These are phyloP conservation scores for Sphaerobolus stellatus DNA, from an alignment of 1,284 basidiomycete species.

Conservation along the genomic window DNA sequence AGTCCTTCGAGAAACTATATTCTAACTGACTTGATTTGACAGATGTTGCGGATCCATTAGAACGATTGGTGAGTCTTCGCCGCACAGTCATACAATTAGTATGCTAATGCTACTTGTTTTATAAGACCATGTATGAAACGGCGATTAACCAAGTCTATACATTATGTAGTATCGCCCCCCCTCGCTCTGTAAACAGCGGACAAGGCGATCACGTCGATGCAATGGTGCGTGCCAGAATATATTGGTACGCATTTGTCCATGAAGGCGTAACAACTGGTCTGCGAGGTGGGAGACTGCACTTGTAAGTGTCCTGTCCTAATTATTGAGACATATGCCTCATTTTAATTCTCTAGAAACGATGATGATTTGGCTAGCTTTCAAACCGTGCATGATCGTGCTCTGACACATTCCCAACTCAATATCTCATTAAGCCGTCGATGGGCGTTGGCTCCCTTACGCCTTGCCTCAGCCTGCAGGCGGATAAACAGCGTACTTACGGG, in stretches of 20 bases:
- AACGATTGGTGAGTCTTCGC: constrained; percentile 43
- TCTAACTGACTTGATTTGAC: constrained; percentile 13
- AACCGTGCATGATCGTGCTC: constrained; percentile 45
- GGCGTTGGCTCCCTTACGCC: constrained; percentile 64
- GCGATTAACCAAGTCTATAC: constrained; percentile 67
- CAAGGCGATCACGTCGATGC: constrained; percentile 59
- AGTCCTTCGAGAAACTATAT: constrained; percentile 15
- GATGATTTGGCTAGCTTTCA: constrained; percentile 73
- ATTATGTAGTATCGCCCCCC: constrained; percentile 57
- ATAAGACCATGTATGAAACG: constrained; percentile 58
- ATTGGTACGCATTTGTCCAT: constrained; percentile 83
- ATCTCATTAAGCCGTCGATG: constrained; percentile 42
- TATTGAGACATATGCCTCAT: constrained; percentile 9
- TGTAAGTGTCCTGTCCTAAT: constrained; percentile 48
- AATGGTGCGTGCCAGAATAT: constrained; percentile 69
- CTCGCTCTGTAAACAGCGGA: constrained; percentile 48
- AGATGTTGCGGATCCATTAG: constrained; percentile 51
- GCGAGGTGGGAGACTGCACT: constrained; percentile 70
- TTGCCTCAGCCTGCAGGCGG: constrained; percentile 69
- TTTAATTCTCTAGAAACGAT: constrained; percentile 46
- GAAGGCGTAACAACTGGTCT: constrained; percentile 80
- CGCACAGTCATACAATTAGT: neutral
- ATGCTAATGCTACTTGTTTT: constrained; percentile 1
- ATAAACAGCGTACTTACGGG: constrained; percentile 77
- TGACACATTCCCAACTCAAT: constrained; percentile 30